Conservation (phyloP, 169 alveolate genomes). For the Plasmodium gonderi region DNA sequence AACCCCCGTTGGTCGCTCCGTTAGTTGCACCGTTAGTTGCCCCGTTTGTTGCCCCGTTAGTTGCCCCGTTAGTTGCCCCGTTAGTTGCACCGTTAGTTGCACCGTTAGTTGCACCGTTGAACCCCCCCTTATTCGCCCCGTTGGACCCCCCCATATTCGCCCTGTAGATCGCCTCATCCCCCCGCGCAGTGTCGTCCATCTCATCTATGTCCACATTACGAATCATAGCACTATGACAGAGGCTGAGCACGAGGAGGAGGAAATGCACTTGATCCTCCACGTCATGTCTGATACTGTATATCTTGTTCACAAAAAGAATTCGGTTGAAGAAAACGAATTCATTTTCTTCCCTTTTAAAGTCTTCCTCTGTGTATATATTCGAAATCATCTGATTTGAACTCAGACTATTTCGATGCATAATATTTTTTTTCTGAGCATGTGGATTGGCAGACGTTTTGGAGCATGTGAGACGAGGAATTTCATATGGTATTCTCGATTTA, state of each 20-base stretch:
- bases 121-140: background rate
- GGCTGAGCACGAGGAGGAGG: conserved; percentile 44
- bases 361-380: conserved; percentile 39
- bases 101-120: background rate
- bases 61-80: background rate
- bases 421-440: conserved; percentile 10
- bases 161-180: background rate
- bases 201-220: conserved; percentile 68
- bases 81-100: background rate
- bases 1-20: background rate
- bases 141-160: background rate
- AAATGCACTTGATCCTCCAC: conserved; percentile 48
- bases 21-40: background rate
- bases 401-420: conserved; percentile 32
- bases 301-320: conserved; percentile 50
- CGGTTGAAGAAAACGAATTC: conserved; percentile 69
- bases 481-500: background rate
- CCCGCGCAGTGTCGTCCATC: conserved; percentile 13
- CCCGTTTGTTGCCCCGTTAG: background rate
- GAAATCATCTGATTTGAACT: background rate
- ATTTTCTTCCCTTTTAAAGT: conserved; percentile 53
- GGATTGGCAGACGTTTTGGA: conserved; percentile 42
- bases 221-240: conserved; percentile 73
- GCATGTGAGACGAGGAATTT: conserved; percentile 26
- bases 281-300: conserved; percentile 36